Conservation (phyloP, 1,284 basidiomycete species). For the Schizophyllum amplum region DNA sequence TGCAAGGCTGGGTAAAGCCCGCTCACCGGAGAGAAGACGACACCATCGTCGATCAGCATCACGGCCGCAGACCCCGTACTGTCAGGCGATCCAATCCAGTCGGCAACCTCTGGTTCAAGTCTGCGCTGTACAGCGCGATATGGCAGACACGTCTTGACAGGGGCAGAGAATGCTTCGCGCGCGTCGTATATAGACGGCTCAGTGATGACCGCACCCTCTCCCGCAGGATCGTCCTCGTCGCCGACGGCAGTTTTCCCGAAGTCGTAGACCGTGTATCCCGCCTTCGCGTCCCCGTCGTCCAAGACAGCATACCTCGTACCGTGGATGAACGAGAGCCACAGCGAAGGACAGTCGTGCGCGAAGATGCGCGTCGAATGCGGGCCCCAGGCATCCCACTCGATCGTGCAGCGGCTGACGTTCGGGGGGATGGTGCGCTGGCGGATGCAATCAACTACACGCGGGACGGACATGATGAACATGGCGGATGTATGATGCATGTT, state of each 20-base stretch:
- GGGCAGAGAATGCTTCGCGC: neutral
- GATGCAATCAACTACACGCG: neutral
- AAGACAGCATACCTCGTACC: neutral
- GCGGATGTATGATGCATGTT: neutral
- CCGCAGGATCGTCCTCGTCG: neutral
- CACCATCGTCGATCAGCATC: neutral
- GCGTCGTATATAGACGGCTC: neutral
- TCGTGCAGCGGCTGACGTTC: neutral
- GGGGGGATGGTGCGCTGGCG: neutral
- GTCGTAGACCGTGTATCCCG: neutral
- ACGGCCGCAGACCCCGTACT: neutral
- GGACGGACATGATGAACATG: neutral
- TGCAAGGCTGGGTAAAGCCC: no score
- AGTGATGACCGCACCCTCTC: neutral
- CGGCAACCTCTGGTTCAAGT: neutral
- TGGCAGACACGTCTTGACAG: neutral
- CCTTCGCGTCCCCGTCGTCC: neutral
- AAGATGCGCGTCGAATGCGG: neutral
- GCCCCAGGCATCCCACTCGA: neutral
- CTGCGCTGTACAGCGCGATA: neutral
- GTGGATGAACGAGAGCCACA: neutral
- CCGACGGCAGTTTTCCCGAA: neutral
- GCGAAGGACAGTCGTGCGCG: neutral
- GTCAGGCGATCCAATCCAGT: neutral
- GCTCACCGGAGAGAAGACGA: neutral